A percentile compares a stretch with the other conserved stretches of the same genome.
phyloP scores from a whole-genome alignment of 2,329 filamentous ascomycete species.

The Cytospora piceae region DNA sequence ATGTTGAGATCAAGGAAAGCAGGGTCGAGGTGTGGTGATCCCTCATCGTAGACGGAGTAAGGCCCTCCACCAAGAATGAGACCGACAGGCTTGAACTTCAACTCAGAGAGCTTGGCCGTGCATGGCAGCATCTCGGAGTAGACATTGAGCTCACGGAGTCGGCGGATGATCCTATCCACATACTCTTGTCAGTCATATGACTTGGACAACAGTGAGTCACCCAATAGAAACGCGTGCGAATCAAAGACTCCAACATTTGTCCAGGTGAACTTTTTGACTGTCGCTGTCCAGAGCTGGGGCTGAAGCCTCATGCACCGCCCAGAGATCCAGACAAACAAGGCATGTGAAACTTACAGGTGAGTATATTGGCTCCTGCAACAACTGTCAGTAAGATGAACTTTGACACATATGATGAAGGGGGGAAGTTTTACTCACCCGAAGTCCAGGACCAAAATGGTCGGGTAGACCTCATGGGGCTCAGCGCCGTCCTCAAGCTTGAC shows the following conservation, averaged over 20 bases:
- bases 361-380: conserved; percentile 29
- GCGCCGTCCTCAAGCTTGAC: conserved; percentile 27
- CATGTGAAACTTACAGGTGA: conserved; percentile 27
- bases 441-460: conserved; percentile 74
- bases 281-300: background rate
- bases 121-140: conserved; percentile 90
- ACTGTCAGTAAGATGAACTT: background rate
- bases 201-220: conserved; percentile 1
- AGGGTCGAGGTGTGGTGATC: conserved; percentile 76
- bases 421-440: conserved; percentile 67
- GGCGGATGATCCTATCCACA: conserved; percentile 60
- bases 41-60: conserved; percentile 80
- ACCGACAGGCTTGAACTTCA: conserved; percentile 80
- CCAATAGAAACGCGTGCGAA: no score
- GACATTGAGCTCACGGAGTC: conserved; percentile 77
- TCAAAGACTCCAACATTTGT: background rate
- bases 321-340: background rate
- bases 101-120: conserved; percentile 77
- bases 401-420: conserved; percentile 47
- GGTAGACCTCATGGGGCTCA: conserved; percentile 35
- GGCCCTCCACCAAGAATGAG: conserved; percentile 65
- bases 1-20: conserved; percentile 77
- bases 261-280: background rate
- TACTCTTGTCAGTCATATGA: conserved; percentile 7
- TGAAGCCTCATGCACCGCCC: background rate